A percentile compares a stretch with the other conserved stretches of the same genome.
Conservation (phyloP, 73 alveolate genomes). For the Paramecium pentaurelia region DNA sequence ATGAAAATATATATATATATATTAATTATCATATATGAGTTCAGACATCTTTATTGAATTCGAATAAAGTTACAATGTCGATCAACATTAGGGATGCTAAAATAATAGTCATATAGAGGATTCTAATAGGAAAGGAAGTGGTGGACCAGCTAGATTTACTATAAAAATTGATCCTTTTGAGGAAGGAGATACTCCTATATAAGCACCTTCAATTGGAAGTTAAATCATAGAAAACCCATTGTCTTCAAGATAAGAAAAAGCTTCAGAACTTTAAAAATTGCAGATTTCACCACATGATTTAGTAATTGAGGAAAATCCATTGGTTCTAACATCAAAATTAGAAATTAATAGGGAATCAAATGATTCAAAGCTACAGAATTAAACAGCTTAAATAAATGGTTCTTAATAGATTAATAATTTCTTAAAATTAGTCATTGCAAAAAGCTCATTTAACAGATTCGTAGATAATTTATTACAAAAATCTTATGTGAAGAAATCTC, state of each 20-base stretch:
- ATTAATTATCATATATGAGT: not conserved
- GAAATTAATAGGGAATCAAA: not conserved
- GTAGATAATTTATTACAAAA: not conserved
- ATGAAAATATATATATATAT: no score
- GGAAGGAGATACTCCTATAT: not conserved
- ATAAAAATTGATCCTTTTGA: not conserved
- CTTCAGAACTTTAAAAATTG: not conserved
- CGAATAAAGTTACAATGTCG: not conserved
- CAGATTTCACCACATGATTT: not conserved
- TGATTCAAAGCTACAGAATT: not conserved
- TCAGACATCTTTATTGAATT: not conserved
- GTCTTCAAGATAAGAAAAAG: not conserved
- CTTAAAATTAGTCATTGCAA: not conserved
- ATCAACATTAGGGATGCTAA: not conserved
- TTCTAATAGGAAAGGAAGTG: not conserved
- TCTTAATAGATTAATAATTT: not conserved
- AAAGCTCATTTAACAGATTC: not conserved
- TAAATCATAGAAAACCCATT: not conserved
- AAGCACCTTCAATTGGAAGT: not conserved
- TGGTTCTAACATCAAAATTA: not conserved
- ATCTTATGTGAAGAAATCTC: not conserved
- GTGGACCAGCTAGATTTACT: slow-evolving; percentile 4
- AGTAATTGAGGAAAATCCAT: not conserved
- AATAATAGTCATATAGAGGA: not conserved
- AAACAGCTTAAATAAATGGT: not conserved